Base-by-base conservation (phyloP, 2,329 filamentous ascomycete genomes). In the Sarocladium kiliense region DNA sequence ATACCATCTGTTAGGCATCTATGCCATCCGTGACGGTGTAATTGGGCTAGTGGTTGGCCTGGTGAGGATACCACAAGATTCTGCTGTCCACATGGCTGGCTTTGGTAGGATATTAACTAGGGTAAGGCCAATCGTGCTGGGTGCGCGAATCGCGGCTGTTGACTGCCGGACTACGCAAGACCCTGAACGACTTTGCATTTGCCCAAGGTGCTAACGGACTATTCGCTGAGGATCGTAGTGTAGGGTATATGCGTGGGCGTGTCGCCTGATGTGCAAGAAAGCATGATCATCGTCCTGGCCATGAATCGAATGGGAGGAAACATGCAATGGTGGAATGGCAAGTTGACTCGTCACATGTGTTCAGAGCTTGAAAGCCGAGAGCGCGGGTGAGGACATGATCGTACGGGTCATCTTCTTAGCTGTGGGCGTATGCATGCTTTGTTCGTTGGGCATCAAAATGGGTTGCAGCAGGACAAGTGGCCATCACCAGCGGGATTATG, bases 91-190 rank as follows among this genome's bases (percentile, higher is more conserved):
- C 30, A 12, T 10, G 36, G 36, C 7, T n/a, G 9, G 18, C 36
- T 10, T 39, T n/a, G 36, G n/a, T n/a, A n/a, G n/a, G n/a, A n/a
- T n/a, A n/a, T n/a, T n/a, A n/a, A n/a, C n/a, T 41, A 12, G 37
- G 9, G n/a, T 6, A 18, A 41, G 18, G 41, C 12, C 30, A 32
- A 32, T 12, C 6, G 6, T 12, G 41, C n/a, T 39, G 36, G n/a
- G 39, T 4, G 41, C 44, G 44, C 44, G 25, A 47, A 47, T 47
- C 44, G 44, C 44, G 44, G 44, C 44, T 47, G 44, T 47, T 47
- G 44, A 47, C 23, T 47, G 25, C 44, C 25, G 25, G 7, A n/a
- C 30, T 7, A 32, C 7, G 30, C 30, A 32, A 32, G 30, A 32
- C 30, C 30, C 30, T 7, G 16, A 16, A 39, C 7, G n/a, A 39